These are phyloP conservation scores for Ochetophila trinervis DNA, from an alignment of 306 rosid genomes.

Conservation along the genomic window DNA sequence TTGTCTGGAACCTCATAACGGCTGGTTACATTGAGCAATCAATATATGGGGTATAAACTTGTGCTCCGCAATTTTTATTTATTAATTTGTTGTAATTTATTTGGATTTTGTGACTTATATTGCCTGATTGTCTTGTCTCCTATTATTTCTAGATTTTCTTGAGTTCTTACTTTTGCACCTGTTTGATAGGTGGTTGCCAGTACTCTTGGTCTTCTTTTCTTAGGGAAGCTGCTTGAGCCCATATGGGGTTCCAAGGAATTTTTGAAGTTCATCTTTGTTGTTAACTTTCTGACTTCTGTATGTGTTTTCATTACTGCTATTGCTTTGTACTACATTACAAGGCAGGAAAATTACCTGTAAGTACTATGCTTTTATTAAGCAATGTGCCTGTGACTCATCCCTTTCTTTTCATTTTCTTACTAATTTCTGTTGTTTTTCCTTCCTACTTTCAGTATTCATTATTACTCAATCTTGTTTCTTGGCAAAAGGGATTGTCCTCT, in stretches of 20 bases:
- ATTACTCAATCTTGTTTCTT: slow-evolving; percentile 4
- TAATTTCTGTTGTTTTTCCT: slow-evolving; percentile 8
- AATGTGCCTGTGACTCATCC: slow-evolving; percentile 3
- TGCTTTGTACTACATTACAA: slow-evolving; percentile 71
- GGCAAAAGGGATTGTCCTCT: neutral
- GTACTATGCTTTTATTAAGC: slow-evolving; percentile 31
- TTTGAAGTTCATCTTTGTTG: slow-evolving; percentile 81
- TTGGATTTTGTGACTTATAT: slow-evolving; percentile 5
- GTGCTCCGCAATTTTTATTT: neutral
- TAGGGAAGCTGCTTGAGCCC: slow-evolving; percentile 94
- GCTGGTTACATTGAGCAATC: slow-evolving; percentile 83
- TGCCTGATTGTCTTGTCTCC: neutral
- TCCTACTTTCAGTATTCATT: slow-evolving; percentile 4
- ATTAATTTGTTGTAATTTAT: neutral
- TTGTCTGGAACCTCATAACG: slow-evolving; percentile 85
- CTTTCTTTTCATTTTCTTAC: slow-evolving; percentile 18
- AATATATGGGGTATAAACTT: slow-evolving; percentile 60
- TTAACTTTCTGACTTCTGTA: slow-evolving; percentile 68
- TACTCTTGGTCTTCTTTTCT: slow-evolving; percentile 67
- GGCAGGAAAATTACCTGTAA: slow-evolving; percentile 76
- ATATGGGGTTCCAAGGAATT: slow-evolving; percentile 93
- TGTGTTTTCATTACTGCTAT: slow-evolving; percentile 86
- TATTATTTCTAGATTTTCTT: neutral
- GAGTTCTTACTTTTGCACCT: slow-evolving; percentile 2
- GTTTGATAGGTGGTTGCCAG: slow-evolving; percentile 56